Base-by-base conservation (phyloP, 176 grass and related monocot genomes). In the Zizania latifolia region DNA sequence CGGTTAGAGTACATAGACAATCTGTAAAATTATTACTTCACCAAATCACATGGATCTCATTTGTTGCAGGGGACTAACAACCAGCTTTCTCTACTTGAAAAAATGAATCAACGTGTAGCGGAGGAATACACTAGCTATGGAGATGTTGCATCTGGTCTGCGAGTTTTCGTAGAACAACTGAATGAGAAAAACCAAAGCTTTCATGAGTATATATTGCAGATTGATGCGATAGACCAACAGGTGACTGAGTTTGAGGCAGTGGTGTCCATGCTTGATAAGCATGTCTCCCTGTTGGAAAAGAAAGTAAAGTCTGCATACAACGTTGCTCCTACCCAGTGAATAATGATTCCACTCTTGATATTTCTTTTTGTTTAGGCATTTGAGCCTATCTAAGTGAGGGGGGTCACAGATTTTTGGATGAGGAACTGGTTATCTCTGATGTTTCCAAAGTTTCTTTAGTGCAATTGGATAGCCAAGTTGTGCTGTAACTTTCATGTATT, bases 131-230 rank as follows among this genome's bases (percentile, higher is more conserved):
- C 38, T 32, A 81, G 44, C n/a, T 88, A 88, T 0, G 89, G 91
- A 66, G 95, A 99, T 45, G 84, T 94, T 43, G 86, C 89, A 6
- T 91, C 95, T 48, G 91, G 95, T 13, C 68, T 99, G 21, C 71
- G 91, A n/a, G 95, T 99, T 22, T 99, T 99, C 33, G 89, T 99
- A 10, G 95, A 99, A 69, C 84, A 94, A 23, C 78, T 99, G 56
- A 92, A 90, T 28, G 81, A 90, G 78, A 99, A 99, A 29, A 99
- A 83, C 54, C 75, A 45, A 35, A 62, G 89, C 46, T 99, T 94
- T 14, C 86, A 86, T 0, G 89, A 92, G 75, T 94, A 92, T 8
- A 72, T 86, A 9, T 68, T 82, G 0, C 86, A 89, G 59, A 92
- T 99, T 14, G 95, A 99, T 32, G 55, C 62, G 8, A 99, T 99